These are phyloP conservation scores for Eucalyptus cloeziana DNA, from an alignment of 345 rosid genomes.

Conservation along the genomic window DNA sequence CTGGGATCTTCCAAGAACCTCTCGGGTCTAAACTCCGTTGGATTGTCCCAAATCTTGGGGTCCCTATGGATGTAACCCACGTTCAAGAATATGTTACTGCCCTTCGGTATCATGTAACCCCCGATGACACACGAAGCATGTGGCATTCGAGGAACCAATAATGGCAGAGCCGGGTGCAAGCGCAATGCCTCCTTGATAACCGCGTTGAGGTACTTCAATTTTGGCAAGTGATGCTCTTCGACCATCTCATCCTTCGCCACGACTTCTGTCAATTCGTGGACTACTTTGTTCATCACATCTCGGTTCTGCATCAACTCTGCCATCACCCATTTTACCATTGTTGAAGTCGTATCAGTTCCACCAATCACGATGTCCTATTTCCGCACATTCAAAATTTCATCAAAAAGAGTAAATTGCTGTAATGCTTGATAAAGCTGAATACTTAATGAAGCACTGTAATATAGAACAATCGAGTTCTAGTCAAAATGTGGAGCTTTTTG, in stretches of 20 bases:
- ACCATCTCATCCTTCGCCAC: background rate
- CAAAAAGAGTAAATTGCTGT: background rate
- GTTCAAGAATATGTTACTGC: background rate
- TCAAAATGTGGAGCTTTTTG: background rate
- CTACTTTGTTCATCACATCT: background rate
- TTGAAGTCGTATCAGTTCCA: slow-evolving; percentile 12
- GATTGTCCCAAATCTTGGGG: background rate
- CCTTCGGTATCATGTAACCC: background rate
- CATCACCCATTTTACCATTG: slow-evolving; percentile 34
- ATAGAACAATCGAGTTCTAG: background rate
- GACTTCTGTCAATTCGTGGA: background rate
- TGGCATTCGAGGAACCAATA: background rate
- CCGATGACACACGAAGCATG: background rate
- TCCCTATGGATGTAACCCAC: background rate
- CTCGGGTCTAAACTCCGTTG: background rate
- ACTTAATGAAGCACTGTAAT: background rate
- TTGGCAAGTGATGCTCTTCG: background rate
- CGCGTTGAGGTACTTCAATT: background rate
- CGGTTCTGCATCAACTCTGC: slow-evolving; percentile 20
- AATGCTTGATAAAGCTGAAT: background rate
- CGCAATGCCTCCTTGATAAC: background rate
- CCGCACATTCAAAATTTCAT: background rate
- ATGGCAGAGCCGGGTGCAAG: background rate
- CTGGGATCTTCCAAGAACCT: background rate
- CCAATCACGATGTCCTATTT: background rate